A percentile compares a stretch with the other conserved stretches of the same genome.
Evolutionary conservation across 163 green algal genomes (phyloP).

Genomic region (Chloroidium sp.): DNA sequence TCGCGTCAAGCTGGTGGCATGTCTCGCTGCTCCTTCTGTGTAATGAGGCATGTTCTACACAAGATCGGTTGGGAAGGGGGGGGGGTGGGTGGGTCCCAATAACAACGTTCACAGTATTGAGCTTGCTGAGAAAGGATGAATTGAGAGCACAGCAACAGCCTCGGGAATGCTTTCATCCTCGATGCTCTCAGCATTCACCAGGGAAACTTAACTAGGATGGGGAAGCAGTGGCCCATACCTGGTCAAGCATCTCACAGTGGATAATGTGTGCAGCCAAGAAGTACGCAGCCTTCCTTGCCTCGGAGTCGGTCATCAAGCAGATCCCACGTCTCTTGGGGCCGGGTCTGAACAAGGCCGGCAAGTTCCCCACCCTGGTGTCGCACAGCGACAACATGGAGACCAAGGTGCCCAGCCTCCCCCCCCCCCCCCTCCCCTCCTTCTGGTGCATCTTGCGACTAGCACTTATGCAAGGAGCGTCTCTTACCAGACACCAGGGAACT

Average conservation of each 20-base stretch:
- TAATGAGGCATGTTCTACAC: no score
- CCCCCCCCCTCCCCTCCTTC: no score
- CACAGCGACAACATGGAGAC: constrained; percentile 73
- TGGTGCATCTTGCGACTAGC: no score
- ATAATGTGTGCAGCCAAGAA: constrained; percentile 76
- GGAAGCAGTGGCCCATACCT: background rate
- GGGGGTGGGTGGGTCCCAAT: no score
- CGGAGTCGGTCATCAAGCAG: constrained; percentile 98
- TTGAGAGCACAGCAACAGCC: background rate
- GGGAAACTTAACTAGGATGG: no score
- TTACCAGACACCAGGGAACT: no score
- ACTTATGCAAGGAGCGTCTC: no score
- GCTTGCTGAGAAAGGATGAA: no score
- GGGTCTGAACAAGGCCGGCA: constrained; percentile 99
- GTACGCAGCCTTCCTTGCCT: constrained; percentile 96
- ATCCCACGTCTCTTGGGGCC: constrained; percentile 97
- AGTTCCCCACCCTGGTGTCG: constrained; percentile 95
- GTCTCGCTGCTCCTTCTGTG: no score
- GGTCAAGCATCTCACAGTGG: background rate
- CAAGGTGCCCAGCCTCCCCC: constrained; percentile 49
- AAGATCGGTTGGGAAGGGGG: no score
- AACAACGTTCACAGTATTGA: no score
- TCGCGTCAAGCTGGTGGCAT: no score
- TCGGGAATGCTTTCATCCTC: background rate
- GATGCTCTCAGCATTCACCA: background rate